Evolutionary conservation across 148 eudicot genomes (phyloP), one percentile per base, ranked within the genome.

Genomic region (Amaranthus cruentus): DNA sequence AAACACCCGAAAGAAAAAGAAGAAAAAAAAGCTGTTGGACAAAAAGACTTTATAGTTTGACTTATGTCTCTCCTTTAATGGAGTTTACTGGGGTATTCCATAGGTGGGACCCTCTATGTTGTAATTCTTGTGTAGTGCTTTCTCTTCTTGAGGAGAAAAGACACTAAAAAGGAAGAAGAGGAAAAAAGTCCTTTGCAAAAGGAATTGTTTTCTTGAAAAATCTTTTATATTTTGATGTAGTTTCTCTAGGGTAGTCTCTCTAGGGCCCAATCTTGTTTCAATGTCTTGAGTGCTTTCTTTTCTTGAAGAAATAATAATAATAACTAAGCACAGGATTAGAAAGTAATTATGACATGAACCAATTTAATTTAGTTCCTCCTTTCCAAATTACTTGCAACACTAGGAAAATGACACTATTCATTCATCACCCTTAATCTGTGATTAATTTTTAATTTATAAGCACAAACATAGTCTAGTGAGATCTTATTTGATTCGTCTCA

Each of bases 311-410:
- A 7, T 47, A 66, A n/a, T 64, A 38, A 10, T 73, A 53, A 50
- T 62, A 66, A 71, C 15, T 58, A 57, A 14, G 69, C 53, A 68
- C 68, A 49, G 21, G 47, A 64, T 47, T 12, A 78, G 5, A 77
- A 69, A 7, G 60, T 15, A 7, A 75, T 53, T 70, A 49, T 54
- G 61, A 62, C 38, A 56, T 21, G 47, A 75, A 66, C 21, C 49
- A 38, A 56, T 57, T 51, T 47, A 60, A n/a, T 60, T 21, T 21
- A 60, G 6, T 28, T 28, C 38, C 38, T 28, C 38, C 38, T 0
- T 28, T 28, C 2, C 38, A 28, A 28, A 1, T 28, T 28, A 28
- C 38, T 28, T 28, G 38, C 38, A 28, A 28, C 2, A 28, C 38
- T 28, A 0, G 38, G 38, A 28, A 28, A 28, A 28, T 28, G 38